Percentiles rank a stretch among this genome's conserved stretches.
Conservation (phyloP, 495 filamentous ascomycete genomes). For the Haplographium delicatum region DNA sequence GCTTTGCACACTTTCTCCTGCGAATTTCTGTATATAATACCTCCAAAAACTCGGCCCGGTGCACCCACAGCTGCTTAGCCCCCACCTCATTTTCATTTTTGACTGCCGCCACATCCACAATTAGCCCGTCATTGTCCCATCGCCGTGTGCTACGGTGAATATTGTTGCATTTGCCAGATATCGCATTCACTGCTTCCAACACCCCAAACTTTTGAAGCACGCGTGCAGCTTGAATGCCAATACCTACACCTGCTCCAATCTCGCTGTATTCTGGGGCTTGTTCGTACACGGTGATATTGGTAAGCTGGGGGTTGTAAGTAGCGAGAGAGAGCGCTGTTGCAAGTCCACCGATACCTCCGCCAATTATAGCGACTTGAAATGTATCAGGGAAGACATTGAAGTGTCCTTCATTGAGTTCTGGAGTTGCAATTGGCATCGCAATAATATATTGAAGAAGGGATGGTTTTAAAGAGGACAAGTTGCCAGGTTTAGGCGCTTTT, state of each 20-base stretch:
- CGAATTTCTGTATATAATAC: slow-evolving; percentile 25
- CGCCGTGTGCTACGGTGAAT: slow-evolving; percentile 32
- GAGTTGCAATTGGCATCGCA: too few species aligned
- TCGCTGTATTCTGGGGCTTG: slow-evolving; percentile 28
- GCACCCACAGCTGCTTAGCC: slow-evolving; percentile 25
- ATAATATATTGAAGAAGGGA: too few species aligned
- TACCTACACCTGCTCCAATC: slow-evolving; percentile 36
- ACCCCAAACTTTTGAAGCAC: slow-evolving; percentile 23
- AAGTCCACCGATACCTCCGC: slow-evolving; percentile 32
- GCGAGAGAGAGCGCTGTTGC: slow-evolving; percentile 30
- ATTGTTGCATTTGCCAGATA: slow-evolving; percentile 29
- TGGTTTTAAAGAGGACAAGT: too few species aligned
- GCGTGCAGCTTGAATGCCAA: slow-evolving; percentile 46
- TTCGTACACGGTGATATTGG: slow-evolving; percentile 27
- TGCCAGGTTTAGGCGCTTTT: too few species aligned
- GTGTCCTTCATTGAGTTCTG: too few species aligned
- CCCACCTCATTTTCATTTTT: slow-evolving; percentile 15
- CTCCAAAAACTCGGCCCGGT: slow-evolving; percentile 28
- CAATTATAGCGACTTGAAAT: slow-evolving; percentile 29
- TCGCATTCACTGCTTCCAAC: slow-evolving; percentile 23
- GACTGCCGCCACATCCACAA: slow-evolving; percentile 28
- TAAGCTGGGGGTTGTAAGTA: slow-evolving; percentile 17
- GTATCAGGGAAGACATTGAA: too few species aligned
- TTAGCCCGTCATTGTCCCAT: slow-evolving; percentile 29
- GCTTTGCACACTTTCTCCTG: slow-evolving; percentile 26